Percentiles rank a stretch among this genome's conserved stretches.
Conservation (phyloP, 2,329 filamentous ascomycete species). For the Phaeosphaeriaceae sp. region DNA sequence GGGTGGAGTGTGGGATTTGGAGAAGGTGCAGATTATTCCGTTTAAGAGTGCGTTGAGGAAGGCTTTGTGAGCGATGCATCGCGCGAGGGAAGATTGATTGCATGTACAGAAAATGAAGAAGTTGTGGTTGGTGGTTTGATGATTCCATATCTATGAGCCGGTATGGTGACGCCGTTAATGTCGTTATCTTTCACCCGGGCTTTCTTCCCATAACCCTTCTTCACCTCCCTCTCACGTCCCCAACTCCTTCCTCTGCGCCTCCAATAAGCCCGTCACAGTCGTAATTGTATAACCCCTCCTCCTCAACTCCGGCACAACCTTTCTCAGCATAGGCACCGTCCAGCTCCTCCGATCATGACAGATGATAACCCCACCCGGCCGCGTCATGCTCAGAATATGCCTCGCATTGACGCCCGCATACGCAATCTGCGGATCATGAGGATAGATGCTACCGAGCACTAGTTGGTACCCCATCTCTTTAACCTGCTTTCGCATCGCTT, state of each 20-base stretch:
- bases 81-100: background rate
- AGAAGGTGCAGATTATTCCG: conserved; percentile 57
- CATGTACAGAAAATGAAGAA: background rate
- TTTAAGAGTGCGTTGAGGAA: conserved; percentile 57
- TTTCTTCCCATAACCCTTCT: too few relatives aligned
- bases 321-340: conserved; percentile 79
- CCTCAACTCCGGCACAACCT: conserved; percentile 74
- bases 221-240: background rate
- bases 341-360: conserved; percentile 86
- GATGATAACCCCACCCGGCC: conserved; percentile 79
- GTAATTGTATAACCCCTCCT: conserved; percentile 74
- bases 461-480: conserved; percentile 70
- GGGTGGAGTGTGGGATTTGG: conserved; percentile 77
- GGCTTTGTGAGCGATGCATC: conserved; percentile 37
- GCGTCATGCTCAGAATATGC: conserved; percentile 81
- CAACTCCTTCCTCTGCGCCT: conserved; percentile 5
- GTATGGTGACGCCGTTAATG: too few relatives aligned
- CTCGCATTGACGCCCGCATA: conserved; percentile 73
- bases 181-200: too few relatives aligned
- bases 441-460: conserved; percentile 85
- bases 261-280: conserved; percentile 58
- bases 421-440: conserved; percentile 86
- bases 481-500: conserved; percentile 69
- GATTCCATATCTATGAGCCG: too few relatives aligned
- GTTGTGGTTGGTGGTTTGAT: too few relatives aligned